Percentiles rank a stretch among this genome's conserved stretches.
Evolutionary conservation across 1,139 yeast genomes (phyloP).

Genomic region (Protomyces inundatus): DNA sequence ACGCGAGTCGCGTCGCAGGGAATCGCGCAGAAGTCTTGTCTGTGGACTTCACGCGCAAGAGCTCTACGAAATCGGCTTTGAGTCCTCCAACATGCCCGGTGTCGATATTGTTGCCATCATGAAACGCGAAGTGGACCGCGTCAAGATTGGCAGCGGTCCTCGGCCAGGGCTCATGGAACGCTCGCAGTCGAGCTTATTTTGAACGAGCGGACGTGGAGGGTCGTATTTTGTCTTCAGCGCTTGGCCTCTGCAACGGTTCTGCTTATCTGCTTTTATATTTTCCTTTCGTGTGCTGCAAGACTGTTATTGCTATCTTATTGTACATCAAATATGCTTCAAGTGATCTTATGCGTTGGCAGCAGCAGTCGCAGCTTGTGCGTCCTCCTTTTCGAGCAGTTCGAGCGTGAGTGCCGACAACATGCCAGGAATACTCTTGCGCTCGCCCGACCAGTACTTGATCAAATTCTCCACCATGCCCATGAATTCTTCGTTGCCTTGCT

Average conservation of each 20-base stretch:
- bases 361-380: constrained; percentile 30
- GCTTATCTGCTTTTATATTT: neutral
- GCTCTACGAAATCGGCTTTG: constrained; percentile 28
- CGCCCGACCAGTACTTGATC: constrained; percentile 62
- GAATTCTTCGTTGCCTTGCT: constrained; percentile 35
- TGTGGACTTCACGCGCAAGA: constrained; percentile 29
- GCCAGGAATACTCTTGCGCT: constrained; percentile 68
- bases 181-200: constrained; percentile 20
- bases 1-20: constrained; percentile 38
- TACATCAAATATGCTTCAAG: constrained; percentile 7
- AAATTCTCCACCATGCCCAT: constrained; percentile 53
- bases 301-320: neutral
- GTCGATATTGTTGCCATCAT: constrained; percentile 56
- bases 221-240: neutral
- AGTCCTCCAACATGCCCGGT: constrained; percentile 48
- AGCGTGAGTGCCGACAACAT: constrained; percentile 72
- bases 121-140: constrained; percentile 47
- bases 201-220: neutral
- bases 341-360: constrained; percentile 18
- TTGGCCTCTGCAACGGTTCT: neutral
- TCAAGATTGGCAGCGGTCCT: neutral
- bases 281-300: neutral
- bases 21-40: constrained; percentile 35
- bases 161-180: constrained; percentile 21
- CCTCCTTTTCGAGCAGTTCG: constrained; percentile 54